Percentiles rank a stretch among this genome's conserved stretches.
phyloP scores from a whole-genome alignment of 345 rosid genomes.

The Pelargonium nanum region DNA sequence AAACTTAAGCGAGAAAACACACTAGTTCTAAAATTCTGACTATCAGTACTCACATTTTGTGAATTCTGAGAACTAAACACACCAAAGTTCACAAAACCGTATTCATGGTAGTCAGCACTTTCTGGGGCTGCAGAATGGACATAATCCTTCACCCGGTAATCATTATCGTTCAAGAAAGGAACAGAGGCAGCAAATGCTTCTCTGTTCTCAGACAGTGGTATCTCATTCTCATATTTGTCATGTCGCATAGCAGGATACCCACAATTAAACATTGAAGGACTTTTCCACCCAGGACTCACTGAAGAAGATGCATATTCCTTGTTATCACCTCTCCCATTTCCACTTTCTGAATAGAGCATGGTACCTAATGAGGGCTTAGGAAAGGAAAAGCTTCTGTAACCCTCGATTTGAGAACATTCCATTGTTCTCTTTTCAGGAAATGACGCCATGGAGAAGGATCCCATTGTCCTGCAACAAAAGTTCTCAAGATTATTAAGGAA shows the following conservation, averaged over 20 bases:
- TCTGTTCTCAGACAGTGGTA: conserved; percentile 13
- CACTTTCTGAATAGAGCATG: conserved; percentile 7
- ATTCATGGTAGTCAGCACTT: conserved; percentile 8
- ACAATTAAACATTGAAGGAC: conserved; percentile 23
- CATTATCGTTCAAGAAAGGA: conserved; percentile 14
- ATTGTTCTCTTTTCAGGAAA: conserved; percentile 11
- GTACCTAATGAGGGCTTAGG: conserved; percentile 16
- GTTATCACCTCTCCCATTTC: conserved; percentile 8
- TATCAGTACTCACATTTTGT: conserved; percentile 1
- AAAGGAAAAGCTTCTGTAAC: conserved; percentile 6
- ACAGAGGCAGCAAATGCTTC: conserved; percentile 14
- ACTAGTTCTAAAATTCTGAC: conserved; percentile 23
- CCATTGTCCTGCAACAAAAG: conserved; percentile 9
- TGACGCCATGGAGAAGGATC: conserved; percentile 3
- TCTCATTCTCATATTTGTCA: conserved; percentile 10
- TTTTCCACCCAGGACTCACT: conserved; percentile 9
- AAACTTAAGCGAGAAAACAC: conserved; percentile 44
- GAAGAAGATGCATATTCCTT: conserved; percentile 15
- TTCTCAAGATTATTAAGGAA: conserved; percentile 8
- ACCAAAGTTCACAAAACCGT: background rate
- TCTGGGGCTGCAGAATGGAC: conserved; percentile 6
- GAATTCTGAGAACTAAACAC: background rate
- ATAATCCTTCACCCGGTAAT: conserved; percentile 8
- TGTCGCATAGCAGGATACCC: conserved; percentile 8
- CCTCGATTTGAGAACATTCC: conserved; percentile 4